Conservation (phyloP, 1,284 basidiomycete genomes). For the Malassezia restricta region DNA sequence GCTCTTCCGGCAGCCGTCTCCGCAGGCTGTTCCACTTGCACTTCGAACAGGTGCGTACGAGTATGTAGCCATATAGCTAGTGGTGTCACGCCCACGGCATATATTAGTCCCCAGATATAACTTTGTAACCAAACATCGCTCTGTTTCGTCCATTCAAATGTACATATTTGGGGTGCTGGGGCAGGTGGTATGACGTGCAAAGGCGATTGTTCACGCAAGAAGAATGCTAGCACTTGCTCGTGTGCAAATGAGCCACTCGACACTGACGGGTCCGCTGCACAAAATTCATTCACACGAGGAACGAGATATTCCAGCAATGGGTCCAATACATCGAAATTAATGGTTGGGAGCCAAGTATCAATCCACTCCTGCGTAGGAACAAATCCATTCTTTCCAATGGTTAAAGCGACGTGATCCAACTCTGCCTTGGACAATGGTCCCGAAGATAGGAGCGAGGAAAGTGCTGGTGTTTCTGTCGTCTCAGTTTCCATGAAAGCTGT, state of each 20-base stretch:
- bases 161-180: conserved; percentile 3
- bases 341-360: conserved; percentile 21
- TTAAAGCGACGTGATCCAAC: conserved; percentile 13
- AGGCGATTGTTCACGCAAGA: conserved; percentile 25
- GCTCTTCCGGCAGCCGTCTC: neutral
- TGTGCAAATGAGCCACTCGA: conserved; percentile 19
- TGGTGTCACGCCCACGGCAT: conserved; percentile 19
- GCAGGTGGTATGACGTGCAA: neutral
- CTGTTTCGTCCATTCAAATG: conserved; percentile 32
- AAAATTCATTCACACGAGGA: conserved; percentile 28
- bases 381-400: conserved; percentile 34
- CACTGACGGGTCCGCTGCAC: conserved; percentile 15
- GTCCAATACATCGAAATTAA: conserved; percentile 22
- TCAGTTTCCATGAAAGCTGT: neutral
- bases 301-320: conserved; percentile 22
- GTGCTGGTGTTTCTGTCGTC: neutral
- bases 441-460: neutral
- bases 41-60: conserved; percentile 11
- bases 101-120: conserved; percentile 40
- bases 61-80: conserved; percentile 26
- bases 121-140: conserved; percentile 31
- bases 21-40: neutral
- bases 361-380: conserved; percentile 36
- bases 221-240: conserved; percentile 26
- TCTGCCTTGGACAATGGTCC: neutral